Conservation (phyloP, 768 basidiomycete species). For the Lactarius hatsudake region DNA sequence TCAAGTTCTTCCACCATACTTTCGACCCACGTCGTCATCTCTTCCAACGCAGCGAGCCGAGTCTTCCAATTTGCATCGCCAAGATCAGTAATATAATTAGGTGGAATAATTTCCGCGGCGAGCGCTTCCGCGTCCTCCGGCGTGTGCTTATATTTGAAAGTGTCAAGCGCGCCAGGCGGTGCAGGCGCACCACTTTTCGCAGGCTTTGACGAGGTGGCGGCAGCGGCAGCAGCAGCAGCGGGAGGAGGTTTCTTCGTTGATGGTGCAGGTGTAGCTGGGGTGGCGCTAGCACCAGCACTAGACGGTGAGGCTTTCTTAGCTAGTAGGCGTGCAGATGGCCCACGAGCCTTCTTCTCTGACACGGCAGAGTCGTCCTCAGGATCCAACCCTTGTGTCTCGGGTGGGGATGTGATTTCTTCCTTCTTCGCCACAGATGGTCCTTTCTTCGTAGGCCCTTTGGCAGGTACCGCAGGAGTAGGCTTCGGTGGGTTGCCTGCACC, state of each 20-base stretch:
- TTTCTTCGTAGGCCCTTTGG: conserved; percentile 25
- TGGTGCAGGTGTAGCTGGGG: conserved; percentile 30
- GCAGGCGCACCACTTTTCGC: conserved; percentile 49
- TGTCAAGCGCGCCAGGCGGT: conserved; percentile 61
- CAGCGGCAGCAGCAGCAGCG: conserved; percentile 31
- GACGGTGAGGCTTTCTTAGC: conserved; percentile 54
- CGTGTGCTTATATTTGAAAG: conserved; percentile 87
- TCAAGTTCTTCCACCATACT: conserved; percentile 64
- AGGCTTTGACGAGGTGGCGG: conserved; percentile 39
- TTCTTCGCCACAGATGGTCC: conserved; percentile 33
- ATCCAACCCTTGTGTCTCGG: conserved; percentile 33
- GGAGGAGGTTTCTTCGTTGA: conserved; percentile 46
- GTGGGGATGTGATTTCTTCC: conserved; percentile 35
- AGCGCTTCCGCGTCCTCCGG: conserved; percentile 89
- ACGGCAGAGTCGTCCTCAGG: conserved; percentile 36
- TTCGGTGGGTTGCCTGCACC: conserved; percentile 53
- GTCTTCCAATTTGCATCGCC: conserved; percentile 94
- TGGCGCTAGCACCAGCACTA: conserved; percentile 33
- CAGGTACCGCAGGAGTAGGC: conserved; percentile 7
- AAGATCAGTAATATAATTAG: conserved; percentile 64
- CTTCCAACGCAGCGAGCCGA: conserved; percentile 82
- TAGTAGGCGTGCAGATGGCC: conserved; percentile 51
- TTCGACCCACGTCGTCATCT: conserved; percentile 81
- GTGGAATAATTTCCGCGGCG: conserved; percentile 69
- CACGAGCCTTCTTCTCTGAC: conserved; percentile 40